A percentile compares a stretch with the other conserved stretches of the same genome.
Evolutionary conservation across 352 stramenopile genomes (phyloP).

Genomic region (Phytophthora hybrid): DNA sequence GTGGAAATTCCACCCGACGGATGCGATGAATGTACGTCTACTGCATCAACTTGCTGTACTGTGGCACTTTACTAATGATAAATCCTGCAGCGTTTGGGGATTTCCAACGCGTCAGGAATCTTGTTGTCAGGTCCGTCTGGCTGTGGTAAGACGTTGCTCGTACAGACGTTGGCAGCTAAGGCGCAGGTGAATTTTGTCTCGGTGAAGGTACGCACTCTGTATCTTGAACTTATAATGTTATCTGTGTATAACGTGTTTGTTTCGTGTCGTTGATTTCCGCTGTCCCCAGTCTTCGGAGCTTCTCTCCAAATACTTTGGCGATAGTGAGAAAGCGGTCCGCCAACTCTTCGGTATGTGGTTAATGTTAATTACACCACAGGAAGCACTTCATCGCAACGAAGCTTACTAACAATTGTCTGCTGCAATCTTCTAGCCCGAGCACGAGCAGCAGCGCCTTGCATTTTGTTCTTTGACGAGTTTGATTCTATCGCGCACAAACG

Average conservation of each 20-base stretch:
- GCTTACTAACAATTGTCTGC: slow-evolving; percentile 12
- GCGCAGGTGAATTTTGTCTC: slow-evolving; percentile 82
- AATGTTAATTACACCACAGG: not conserved
- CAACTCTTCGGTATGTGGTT: slow-evolving; percentile 73
- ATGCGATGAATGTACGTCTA: slow-evolving; percentile 65
- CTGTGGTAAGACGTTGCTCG: slow-evolving; percentile 85
- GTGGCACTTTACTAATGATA: slow-evolving; percentile 14
- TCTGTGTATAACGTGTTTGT: not conserved
- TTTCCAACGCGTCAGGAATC: slow-evolving; percentile 75
- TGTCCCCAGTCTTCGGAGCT: slow-evolving; percentile 73
- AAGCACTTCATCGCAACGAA: not conserved
- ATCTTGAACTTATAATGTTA: not conserved
- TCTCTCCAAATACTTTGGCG: slow-evolving; percentile 89
- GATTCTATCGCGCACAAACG: slow-evolving; percentile 85
- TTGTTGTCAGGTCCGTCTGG: slow-evolving; percentile 83
- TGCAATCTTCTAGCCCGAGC: slow-evolving; percentile 56
- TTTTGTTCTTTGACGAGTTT: slow-evolving; percentile 90
- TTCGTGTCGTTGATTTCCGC: not conserved
- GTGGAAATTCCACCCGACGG: slow-evolving; percentile 71
- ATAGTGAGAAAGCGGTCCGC: slow-evolving; percentile 85
- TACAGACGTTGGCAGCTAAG: slow-evolving; percentile 68
- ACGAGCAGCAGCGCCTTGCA: slow-evolving; percentile 71
- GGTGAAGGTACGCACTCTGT: slow-evolving; percentile 67
- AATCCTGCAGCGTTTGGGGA: slow-evolving; percentile 60
- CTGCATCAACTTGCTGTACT: slow-evolving; percentile 4